Base-by-base conservation (phyloP, 306 rosid species). In the Ochetophila trinervis region DNA sequence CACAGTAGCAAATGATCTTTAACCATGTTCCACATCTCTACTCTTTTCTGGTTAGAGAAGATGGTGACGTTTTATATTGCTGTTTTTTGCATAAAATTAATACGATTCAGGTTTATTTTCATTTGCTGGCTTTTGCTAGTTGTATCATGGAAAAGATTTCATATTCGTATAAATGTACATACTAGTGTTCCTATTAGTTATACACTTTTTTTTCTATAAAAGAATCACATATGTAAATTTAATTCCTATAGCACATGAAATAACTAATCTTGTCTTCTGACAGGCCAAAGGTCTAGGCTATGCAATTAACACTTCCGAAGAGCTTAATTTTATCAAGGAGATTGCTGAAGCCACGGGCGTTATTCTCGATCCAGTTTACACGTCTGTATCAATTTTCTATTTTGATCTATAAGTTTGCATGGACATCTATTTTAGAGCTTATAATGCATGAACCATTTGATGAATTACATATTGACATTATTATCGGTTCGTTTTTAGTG, bases 261-360 rank as follows among this genome's bases (percentile, higher is more conserved):
- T 69, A 72, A 62, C 62, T 40, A 10, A 32, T 63, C 53, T 72
- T 42, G 14, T 60, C 57, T 72, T 74, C 48, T 7, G 18, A 44
- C 79, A 93, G 98, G 98, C 94, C 68, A 93, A 86, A 74, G 97
- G 98, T 81, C 78, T 78, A 65, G 98, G 97, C 71, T 93, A 93
- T 66, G 98, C 97, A 60, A 82, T 93, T 51, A 93, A 69, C 86
- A 86, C 97, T 19, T 69, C 79, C 0, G 98, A 93, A 67, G 98
- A 93, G 85, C 87, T 93, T 73, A 82, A 76, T 23, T 87, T 85
- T 66, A 86, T 89, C 49, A 86, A 57, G 68, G 96, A 89, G 76
- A 65, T 89, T 47, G 91, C 98, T 47, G 78, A 81, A 13, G 77
- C 94, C 45, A 93, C 97, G 6, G 97, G 98, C 24, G 84, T 87